These are phyloP conservation scores for Geoglossum cookeanum DNA, from an alignment of 2,329 filamentous ascomycete genomes.

Conservation along the genomic window DNA sequence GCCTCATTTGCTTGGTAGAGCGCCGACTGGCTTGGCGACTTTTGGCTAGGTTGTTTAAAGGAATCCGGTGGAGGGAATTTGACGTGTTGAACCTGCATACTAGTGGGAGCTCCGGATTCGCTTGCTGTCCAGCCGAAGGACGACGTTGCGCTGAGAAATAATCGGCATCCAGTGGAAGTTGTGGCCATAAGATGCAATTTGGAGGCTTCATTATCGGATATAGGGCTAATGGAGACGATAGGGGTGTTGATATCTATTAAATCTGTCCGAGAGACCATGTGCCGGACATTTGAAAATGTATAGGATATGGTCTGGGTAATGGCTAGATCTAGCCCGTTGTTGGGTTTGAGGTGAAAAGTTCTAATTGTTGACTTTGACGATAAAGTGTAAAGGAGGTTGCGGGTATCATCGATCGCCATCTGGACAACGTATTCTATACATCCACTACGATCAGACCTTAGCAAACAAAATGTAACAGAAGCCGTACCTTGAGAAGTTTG, in stretches of 20 bases:
- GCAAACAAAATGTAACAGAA: slow-evolving; percentile 9
- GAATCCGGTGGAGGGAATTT: slow-evolving; percentile 58
- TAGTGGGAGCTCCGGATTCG: slow-evolving; percentile 55
- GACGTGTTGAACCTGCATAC: slow-evolving; percentile 95
- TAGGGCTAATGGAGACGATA: slow-evolving; percentile 72
- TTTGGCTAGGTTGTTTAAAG: background rate
- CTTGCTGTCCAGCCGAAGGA: slow-evolving; percentile 38
- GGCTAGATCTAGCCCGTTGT: slow-evolving; percentile 30
- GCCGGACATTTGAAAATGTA: slow-evolving; percentile 54
- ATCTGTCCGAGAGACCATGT: slow-evolving; percentile 58
- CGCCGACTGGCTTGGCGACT: slow-evolving; percentile 23
- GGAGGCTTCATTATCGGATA: slow-evolving; percentile 58
- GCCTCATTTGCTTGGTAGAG: slow-evolving; percentile 24
- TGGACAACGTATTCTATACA: slow-evolving; percentile 45
- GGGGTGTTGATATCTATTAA: slow-evolving; percentile 49
- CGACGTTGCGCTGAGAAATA: slow-evolving; percentile 81
- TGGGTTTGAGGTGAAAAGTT: slow-evolving; percentile 66
- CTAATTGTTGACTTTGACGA: slow-evolving; percentile 77
- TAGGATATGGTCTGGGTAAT: slow-evolving; percentile 34
- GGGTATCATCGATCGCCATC: slow-evolving; percentile 73
- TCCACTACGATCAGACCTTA: slow-evolving; percentile 25
- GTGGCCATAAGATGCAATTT: slow-evolving; percentile 80
- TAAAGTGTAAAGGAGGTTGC: slow-evolving; percentile 77
- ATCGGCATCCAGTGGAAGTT: slow-evolving; percentile 73
- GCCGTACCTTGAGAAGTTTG: slow-evolving; percentile 13